A percentile compares a stretch with the other conserved stretches of the same genome.
Evolutionary conservation across 2,329 filamentous ascomycete species (phyloP).

Genomic region (Xylariales sp.): DNA sequence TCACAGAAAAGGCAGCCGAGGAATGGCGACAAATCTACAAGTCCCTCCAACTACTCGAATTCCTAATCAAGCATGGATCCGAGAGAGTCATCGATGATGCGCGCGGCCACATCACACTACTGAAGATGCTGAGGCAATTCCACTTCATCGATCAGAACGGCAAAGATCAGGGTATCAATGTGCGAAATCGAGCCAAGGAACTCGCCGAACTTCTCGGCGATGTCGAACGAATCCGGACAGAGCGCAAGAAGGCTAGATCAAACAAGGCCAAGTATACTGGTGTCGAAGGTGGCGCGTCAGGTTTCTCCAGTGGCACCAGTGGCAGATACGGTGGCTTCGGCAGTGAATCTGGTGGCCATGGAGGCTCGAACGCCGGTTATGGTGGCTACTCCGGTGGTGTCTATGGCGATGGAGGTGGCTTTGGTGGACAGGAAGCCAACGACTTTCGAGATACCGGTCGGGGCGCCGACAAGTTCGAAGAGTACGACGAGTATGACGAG

Average conservation of each 20-base stretch:
- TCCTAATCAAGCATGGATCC: constrained; percentile 95
- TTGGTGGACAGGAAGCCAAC: constrained; percentile 65
- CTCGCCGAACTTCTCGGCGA: constrained; percentile 89
- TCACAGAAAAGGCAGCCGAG: constrained; percentile 96
- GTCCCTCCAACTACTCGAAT: constrained; percentile 91
- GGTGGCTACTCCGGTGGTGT: constrained; percentile 67
- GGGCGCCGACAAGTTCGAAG: constrained; percentile 77
- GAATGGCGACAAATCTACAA: constrained; percentile 99
- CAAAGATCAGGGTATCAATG: constrained; percentile 97
- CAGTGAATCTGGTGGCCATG: constrained; percentile 72
- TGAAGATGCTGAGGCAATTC: constrained; percentile 98
- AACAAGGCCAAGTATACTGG: constrained; percentile 95
- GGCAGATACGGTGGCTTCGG: constrained; percentile 84
- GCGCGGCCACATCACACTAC: constrained; percentile 84
- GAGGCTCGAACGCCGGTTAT: constrained; percentile 41
- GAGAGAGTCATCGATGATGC: constrained; percentile 97
- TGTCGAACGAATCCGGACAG: constrained; percentile 76
- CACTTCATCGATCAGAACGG: constrained; percentile 95
- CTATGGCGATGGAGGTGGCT: constrained; percentile 93
- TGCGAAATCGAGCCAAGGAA: constrained; percentile 94
- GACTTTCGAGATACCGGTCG: constrained; percentile 65
- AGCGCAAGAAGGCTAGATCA: constrained; percentile 82
- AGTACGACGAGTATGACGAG: constrained; percentile 96
- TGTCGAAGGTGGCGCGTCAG: constrained; percentile 74
- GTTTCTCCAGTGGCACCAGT: constrained; percentile 44